phyloP scores from a whole-genome alignment of 2,329 filamentous ascomycete species.

The Tolypocladium sp. region DNA sequence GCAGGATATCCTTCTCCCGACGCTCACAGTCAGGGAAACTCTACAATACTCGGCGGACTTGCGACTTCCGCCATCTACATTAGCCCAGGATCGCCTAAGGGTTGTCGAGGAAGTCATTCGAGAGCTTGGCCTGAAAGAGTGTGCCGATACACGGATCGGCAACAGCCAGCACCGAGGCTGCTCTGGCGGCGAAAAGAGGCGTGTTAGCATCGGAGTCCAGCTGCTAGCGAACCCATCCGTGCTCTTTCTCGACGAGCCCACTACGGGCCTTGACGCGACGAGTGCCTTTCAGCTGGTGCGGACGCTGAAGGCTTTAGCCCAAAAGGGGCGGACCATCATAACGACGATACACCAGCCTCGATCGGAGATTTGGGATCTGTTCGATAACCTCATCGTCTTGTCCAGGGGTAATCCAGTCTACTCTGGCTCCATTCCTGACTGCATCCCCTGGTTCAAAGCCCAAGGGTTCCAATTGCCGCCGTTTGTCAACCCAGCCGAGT shows the following conservation, averaged over 20 bases:
- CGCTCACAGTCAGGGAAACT: slow-evolving; percentile 68
- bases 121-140: slow-evolving; percentile 68
- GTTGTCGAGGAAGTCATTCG: slow-evolving; percentile 71
- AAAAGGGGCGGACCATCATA: slow-evolving; percentile 61
- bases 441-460: slow-evolving; percentile 53
- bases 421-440: slow-evolving; percentile 48
- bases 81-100: slow-evolving; percentile 44
- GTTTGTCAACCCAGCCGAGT: slow-evolving; percentile 72
- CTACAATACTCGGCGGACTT: slow-evolving; percentile 64
- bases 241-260: slow-evolving; percentile 71
- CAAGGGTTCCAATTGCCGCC: slow-evolving; percentile 54
- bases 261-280: slow-evolving; percentile 68
- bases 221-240: slow-evolving; percentile 71
- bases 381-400: slow-evolving; percentile 63
- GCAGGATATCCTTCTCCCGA: slow-evolving; percentile 64
- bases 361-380: slow-evolving; percentile 71
- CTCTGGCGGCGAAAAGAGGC: slow-evolving; percentile 69
- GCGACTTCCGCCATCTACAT: slow-evolving; percentile 55
- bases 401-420: slow-evolving; percentile 61
- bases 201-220: slow-evolving; percentile 70
- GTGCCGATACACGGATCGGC: slow-evolving; percentile 65
- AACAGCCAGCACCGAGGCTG: slow-evolving; percentile 64
- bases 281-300: slow-evolving; percentile 66
- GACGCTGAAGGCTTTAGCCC: slow-evolving; percentile 59
- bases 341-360: slow-evolving; percentile 70